Base-by-base conservation (phyloP, 495 filamentous ascomycete species). In the Penicillium ucsense region DNA sequence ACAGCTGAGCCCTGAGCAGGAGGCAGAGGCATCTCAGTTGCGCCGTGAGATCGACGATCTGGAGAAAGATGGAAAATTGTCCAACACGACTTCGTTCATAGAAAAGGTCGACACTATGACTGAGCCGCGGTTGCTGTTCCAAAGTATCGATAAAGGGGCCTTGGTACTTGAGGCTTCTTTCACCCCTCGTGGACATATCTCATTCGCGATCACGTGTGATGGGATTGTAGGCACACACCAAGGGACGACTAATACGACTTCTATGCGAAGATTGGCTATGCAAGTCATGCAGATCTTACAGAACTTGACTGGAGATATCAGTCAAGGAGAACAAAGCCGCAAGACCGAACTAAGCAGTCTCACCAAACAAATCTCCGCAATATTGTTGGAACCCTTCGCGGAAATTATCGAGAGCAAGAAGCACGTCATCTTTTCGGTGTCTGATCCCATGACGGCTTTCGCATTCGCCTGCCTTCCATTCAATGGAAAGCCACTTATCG, bases 371-470 rank as follows among this genome's bases (percentile, higher is more conserved):
- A 56, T 63, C 1, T 63, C 60, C 6, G 38, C 51, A 0, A 38
- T 52, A 2, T 32, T 63, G 30, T 38, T 63, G 5, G 30, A 11
- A 0, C 60, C 61, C 5, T 64, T 62, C 42, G 42, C 50, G 4
- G 45, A 54, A 3, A 62, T 47, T 2, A 57, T 62, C 12, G 32
- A 48, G 49, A 36, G 41, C n/a, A 64, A 61, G 36, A 48, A 46
- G 3, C 57, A 63, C 33, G 44, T 64, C 46, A 59, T 61, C 4
- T 62, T 64, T 35, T 61, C 59, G 8, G 11, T 62, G 3, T 59
- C 61, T 1, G 46, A 62, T 33, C 61, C 58, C 4, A 43, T 64
- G 45, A 62, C 58, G 6, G 59, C 58, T 9, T 61, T 64, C 38
- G 58, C 55, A 8, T 59, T 62, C 38, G 53, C 58, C 6, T 41